Percentiles rank a stretch among this genome's conserved stretches.
Conservation (phyloP, 129 eudicot genomes). For the Saposhnikovia divaricata region DNA sequence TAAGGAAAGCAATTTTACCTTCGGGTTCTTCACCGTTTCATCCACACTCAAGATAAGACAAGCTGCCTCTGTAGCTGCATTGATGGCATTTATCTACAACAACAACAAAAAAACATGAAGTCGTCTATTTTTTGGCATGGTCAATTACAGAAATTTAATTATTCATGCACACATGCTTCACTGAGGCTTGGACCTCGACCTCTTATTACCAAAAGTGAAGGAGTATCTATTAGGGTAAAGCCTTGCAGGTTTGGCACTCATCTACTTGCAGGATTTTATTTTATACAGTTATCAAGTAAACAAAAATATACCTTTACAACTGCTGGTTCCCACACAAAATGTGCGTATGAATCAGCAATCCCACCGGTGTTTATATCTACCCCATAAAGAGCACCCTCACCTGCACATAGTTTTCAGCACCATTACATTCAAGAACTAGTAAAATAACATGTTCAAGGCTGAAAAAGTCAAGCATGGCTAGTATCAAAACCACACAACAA, state of each 20-base stretch:
- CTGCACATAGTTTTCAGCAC: constrained; percentile 26
- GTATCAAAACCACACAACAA: neutral
- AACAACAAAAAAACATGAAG: neutral
- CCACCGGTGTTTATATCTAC: constrained; percentile 97
- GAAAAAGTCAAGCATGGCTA: neutral
- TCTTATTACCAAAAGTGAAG: neutral
- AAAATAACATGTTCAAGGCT: neutral
- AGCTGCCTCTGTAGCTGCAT: constrained; percentile 99
- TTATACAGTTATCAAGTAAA: neutral
- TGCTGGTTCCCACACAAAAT: constrained; percentile 99
- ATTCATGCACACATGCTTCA: neutral
- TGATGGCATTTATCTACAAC: constrained; percentile 83
- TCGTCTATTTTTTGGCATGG: neutral
- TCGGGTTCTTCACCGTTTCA: constrained; percentile 93
- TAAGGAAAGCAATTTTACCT: constrained; percentile 39
- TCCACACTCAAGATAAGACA: constrained; percentile 93
- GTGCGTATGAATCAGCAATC: constrained; percentile 80
- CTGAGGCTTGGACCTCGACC: neutral
- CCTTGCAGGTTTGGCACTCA: neutral
- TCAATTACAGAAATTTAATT: neutral
- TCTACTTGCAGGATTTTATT: neutral
- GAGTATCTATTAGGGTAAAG: neutral
- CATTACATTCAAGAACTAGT: neutral
- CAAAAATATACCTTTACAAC: constrained; percentile 72
- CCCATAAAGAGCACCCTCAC: constrained; percentile 93